Evolutionary conservation across 139 green algal species (phyloP), one percentile per base, ranked within the genome.

Genomic region (Nannochloris sp.): DNA sequence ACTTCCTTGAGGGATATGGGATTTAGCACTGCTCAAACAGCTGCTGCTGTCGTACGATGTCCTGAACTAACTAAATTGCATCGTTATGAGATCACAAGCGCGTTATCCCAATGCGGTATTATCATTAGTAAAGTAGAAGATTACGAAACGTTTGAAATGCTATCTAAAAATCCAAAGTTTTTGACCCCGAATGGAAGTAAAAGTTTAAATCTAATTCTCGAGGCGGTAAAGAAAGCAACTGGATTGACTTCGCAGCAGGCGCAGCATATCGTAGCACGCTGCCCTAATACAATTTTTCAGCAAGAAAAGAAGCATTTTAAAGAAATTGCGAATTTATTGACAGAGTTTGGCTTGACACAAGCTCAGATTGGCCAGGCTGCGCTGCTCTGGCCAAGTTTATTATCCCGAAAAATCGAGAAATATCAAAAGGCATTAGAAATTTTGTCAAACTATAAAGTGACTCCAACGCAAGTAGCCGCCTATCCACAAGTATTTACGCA

Each of bases 1-100:
- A 25, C 15, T 64, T 14, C n/a, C n/a, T 30, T 64, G 56, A 64
- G 29, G 36, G 56, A 48, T 48, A 30, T 64, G 7, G 56, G 56
- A 30, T 64, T 64, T 10, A 25, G 29, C 23, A 64, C 45, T 8
- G 12, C 24, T 48, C n/a, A 54, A 19, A 54, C 25, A 23, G 56
- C 56, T n/a, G 15, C 30, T n/a, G 46, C 46, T n/a, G 12, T 64
- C 19, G 24, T 24, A 27, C 45, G 46, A 29, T 23, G 32, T n/a
- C 56, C 56, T 12, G 36, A 25, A 8, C 56, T 64, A 14, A 25
- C 32, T 23, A 24, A n/a, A 9, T 38, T 64, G 7, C 19, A 25
- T 19, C 30, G 25, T 14, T 64, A 55, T 64, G 42, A 51, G 19
- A 51, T 51, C 19, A 19, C 19, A 19, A 19, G 19, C 19, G 19